phyloP scores from a whole-genome alignment of 352 stramenopile genomes.

The Phytophthora syringae region DNA sequence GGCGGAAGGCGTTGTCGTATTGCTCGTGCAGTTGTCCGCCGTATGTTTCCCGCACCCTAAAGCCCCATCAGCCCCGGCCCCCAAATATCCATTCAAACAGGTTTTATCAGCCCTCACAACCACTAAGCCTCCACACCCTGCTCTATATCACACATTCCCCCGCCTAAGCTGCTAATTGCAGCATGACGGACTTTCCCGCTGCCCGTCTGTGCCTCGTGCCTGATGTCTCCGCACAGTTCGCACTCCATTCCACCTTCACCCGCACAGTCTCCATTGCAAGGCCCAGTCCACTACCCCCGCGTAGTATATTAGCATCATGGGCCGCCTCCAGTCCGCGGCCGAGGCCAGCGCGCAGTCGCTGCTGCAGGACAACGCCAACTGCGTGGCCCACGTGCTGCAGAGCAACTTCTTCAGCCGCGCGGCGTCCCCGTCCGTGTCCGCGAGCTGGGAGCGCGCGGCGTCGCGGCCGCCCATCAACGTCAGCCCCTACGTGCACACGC shows the following conservation, averaged over 20 bases:
- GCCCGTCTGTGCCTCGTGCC: conserved; percentile 18
- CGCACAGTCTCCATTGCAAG: conserved; percentile 29
- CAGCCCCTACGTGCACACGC: conserved; percentile 50
- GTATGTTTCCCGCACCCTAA: conserved; percentile 6
- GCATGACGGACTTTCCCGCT: not conserved
- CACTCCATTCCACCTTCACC: conserved; percentile 27
- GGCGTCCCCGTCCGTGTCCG: conserved; percentile 37
- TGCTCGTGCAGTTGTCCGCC: conserved; percentile 17
- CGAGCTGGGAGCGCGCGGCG: conserved; percentile 44
- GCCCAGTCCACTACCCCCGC: too few relatives aligned
- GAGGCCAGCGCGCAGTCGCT: conserved; percentile 31
- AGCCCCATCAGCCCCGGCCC: too few relatives aligned
- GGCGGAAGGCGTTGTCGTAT: conserved; percentile 19
- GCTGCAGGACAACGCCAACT: conserved; percentile 45
- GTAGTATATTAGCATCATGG: conserved; percentile 15
- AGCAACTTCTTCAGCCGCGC: conserved; percentile 44
- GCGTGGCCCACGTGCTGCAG: conserved; percentile 41
- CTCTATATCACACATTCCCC: too few relatives aligned
- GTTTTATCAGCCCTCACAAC: too few relatives aligned
- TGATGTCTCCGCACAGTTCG: conserved; percentile 28
- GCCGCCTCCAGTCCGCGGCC: conserved; percentile 31
- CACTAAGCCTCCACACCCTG: too few relatives aligned
- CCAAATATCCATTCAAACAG: conserved; percentile 1
- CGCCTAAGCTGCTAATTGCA: not conserved
- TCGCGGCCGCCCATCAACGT: conserved; percentile 52